Evolutionary conservation across 106 monocot genomes (phyloP).

Genomic region (Dioscorea dumetorum): DNA sequence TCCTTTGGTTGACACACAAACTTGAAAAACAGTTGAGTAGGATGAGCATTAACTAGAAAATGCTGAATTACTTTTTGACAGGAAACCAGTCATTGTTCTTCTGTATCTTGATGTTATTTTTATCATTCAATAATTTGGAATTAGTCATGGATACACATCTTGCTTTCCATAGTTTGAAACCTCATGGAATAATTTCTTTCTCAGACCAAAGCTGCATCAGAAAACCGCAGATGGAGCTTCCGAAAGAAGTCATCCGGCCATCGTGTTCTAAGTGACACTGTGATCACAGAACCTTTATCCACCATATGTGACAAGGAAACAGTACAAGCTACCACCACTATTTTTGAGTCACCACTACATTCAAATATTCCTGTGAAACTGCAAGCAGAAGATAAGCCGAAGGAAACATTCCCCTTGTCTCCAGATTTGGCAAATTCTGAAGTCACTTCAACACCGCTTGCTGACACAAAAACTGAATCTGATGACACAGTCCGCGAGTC

Average conservation of each 20-base stretch:
- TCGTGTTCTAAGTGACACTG: constrained; percentile 55
- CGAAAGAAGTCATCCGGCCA: constrained; percentile 62
- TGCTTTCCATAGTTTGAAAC: too few relatives aligned
- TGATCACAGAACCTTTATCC: constrained; percentile 39
- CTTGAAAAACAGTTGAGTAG: too few relatives aligned
- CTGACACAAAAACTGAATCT: constrained; percentile 5
- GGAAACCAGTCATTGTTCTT: too few relatives aligned
- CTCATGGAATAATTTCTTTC: constrained; percentile 5
- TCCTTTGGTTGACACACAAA: too few relatives aligned
- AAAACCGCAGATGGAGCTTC: constrained; percentile 86
- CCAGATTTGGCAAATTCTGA: constrained; percentile 9
- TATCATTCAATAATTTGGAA: too few relatives aligned
- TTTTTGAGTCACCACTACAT: constrained; percentile 23
- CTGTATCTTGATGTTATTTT: too few relatives aligned
- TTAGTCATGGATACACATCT: too few relatives aligned
- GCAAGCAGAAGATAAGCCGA: constrained; percentile 24
- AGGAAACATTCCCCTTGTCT: constrained; percentile 7
- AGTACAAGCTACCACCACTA: constrained; percentile 20
- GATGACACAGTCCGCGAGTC: constrained; percentile 27
- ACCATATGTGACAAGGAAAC: constrained; percentile 37
- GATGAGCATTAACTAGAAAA: too few relatives aligned
- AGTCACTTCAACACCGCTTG: not conserved
- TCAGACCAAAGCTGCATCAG: constrained; percentile 55
- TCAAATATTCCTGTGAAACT: constrained; percentile 39
- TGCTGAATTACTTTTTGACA: too few relatives aligned